Evolutionary conservation across 345 rosid species (phyloP).

Genomic region (Capsella bursapastoris): DNA sequence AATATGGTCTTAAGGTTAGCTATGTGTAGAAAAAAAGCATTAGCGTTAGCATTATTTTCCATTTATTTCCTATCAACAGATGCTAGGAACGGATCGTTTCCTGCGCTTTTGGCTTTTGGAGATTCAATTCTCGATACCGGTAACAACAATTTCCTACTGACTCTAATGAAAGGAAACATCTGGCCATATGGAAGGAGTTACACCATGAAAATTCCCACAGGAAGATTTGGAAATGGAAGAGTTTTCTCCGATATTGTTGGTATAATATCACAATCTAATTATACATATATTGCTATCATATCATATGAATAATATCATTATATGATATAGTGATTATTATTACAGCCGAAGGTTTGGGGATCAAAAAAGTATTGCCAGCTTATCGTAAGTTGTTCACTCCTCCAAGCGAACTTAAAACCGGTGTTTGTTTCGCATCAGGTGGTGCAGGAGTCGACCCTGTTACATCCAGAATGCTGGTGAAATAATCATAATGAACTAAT

Average conservation of each 20-base stretch:
- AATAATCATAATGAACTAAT: not conserved
- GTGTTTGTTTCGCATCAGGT: constrained; percentile 49
- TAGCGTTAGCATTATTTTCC: constrained; percentile 28
- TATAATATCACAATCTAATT: constrained; percentile 11
- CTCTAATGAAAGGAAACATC: constrained; percentile 51
- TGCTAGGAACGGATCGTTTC: constrained; percentile 36
- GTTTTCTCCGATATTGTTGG: constrained; percentile 60
- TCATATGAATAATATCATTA: not conserved
- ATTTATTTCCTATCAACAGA: constrained; percentile 22
- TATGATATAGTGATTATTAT: constrained; percentile 6
- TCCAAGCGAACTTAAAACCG: constrained; percentile 42
- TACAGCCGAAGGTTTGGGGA: constrained; percentile 44
- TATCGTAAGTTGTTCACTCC: constrained; percentile 19
- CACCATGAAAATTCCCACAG: constrained; percentile 48
- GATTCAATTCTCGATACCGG: constrained; percentile 74
- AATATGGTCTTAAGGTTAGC: constrained; percentile 17
- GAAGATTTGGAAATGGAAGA: constrained; percentile 71
- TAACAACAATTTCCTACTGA: constrained; percentile 57
- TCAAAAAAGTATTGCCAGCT: constrained; percentile 33
- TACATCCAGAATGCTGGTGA: constrained; percentile 38
- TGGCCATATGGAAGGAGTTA: constrained; percentile 68
- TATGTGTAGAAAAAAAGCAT: constrained; percentile 15
- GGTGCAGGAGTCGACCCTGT: constrained; percentile 46
- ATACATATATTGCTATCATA: not conserved
- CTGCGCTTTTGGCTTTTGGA: constrained; percentile 61